Evolutionary conservation across 192 early-diverging fungal genomes (phyloP), one percentile per base, ranked within the genome.

Genomic region (Nowakowskiella sp.): DNA sequence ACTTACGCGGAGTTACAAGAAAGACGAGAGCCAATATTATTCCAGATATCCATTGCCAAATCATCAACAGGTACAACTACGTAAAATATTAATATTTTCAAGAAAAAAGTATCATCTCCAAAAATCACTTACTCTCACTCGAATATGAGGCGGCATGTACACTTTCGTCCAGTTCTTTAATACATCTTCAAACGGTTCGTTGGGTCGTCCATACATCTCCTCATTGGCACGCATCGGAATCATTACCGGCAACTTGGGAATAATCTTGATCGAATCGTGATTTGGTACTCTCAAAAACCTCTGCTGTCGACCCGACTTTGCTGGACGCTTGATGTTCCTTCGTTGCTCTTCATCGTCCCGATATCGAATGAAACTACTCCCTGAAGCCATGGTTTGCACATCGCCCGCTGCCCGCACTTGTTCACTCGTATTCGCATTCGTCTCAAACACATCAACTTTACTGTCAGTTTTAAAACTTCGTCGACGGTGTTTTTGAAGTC

Each of bases 241-340:
- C 33, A 97, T 64, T 80, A 97, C 90, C 29, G 73, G 64, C 2
- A 85, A 73, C 8, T 82, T 80, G 16, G 84, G 87, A 39, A 89
- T 76, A 2, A 95, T 78, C 22, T 88, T 81, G 13, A 94, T 78
- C 3, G 80, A 82, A 58, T 99, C 92, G 24, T 78, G 65, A 23
- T 87, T 85, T 1, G 95, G 95, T 2, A 84, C 93, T 16, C 94
- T 80, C 53, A 89, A 61, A 56, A 84, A 79, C 13, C 75, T 69
- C 3, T 54, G 56, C 30, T 57, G 56, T 73, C 89, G 60, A 81
- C 71, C 4, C 71, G 73, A 26, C 64, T 67, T 60, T 86, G 85
- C n/a, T 49, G 61, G 6, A 80, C 74, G 8, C 57, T 49, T 49
- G n/a, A n/a, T 64, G 23, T n/a, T 9, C 31, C 52, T 53, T 13